Base-by-base conservation (phyloP, 257 asterid species). In the Datura wrightii region DNA sequence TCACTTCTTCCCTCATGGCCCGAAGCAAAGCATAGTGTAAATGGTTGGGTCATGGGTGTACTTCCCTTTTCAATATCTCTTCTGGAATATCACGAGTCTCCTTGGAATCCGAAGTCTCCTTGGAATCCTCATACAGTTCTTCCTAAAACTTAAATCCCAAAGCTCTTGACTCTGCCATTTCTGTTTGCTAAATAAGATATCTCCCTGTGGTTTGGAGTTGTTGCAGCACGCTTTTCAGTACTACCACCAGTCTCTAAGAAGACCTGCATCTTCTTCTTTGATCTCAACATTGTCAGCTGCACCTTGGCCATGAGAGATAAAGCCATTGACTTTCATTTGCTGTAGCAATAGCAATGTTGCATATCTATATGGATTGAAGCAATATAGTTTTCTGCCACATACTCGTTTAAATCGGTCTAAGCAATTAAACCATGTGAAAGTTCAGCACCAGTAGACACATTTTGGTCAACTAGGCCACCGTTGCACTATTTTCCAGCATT, bases 341-440 rank as follows among this genome's bases (percentile, higher is more conserved):
- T 69, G 79, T 3, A 39, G 53, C 36, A 41, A 16, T 39, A 16
- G 53, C 19, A 39, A 42, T 16, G 3, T 69, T 69, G 53, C 11
- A 69, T 69, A 69, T 41, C 34, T 69, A 41, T 41, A 69, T 16
- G 34, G 79, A 41, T 69, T 69, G 79, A 37, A 69, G 79, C 79
- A 69, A 41, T 41, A 39, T 18, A 41, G 31, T 16, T 8, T 34
- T 69, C 53, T 16, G 34, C 79, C 34, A 69, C 79, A 41, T 69
- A 44, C 53, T 39, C 6, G 8, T 41, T 69, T 39, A 41, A 53
- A 69, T 69, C 79, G 16, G 36, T 34, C 79, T 15, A 16, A 69
- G 53, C 36, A 69, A 34, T 69, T 42, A 16, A 41, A 41, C 79
- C 53, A 15, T 41, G 78, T 67, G 79, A 69, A 69, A 69, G 15